Evolutionary conservation across 345 rosid genomes (phyloP).

Genomic region (Carallia brachiata): DNA sequence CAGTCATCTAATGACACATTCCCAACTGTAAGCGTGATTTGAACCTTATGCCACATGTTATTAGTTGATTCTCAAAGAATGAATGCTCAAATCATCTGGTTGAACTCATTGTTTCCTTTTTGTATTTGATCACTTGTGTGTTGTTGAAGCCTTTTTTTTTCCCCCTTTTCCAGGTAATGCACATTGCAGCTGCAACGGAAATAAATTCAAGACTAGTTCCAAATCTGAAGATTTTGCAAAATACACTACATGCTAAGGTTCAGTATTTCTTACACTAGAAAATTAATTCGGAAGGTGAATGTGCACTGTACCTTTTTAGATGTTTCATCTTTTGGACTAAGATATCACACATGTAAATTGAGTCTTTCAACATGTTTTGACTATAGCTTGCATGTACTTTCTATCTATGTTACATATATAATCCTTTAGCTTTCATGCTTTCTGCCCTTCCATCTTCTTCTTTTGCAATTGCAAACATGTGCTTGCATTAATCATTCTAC

Average conservation of each 20-base stretch:
- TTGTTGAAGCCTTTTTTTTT: neutral
- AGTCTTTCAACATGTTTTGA: too few relatives aligned
- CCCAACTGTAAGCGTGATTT: slow-evolving; percentile 69
- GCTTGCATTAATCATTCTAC: neutral
- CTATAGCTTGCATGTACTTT: too few relatives aligned
- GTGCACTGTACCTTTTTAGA: neutral
- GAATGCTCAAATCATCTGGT: too few relatives aligned
- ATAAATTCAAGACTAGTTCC: slow-evolving; percentile 87
- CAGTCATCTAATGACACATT: slow-evolving; percentile 97
- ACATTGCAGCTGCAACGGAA: slow-evolving; percentile 93
- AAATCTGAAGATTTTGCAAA: slow-evolving; percentile 60
- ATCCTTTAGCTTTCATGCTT: too few relatives aligned
- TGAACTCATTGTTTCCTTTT: too few relatives aligned
- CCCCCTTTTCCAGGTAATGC: slow-evolving; percentile 70
- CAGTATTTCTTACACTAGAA: neutral
- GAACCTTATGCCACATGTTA: neutral
- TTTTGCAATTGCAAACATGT: neutral
- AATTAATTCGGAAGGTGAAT: neutral
- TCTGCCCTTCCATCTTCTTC: neutral
- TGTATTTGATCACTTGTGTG: neutral
- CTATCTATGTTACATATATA: too few relatives aligned
- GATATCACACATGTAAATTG: neutral
- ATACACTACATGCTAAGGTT: slow-evolving; percentile 76
- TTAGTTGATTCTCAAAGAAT: too few relatives aligned
- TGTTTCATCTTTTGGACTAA: neutral